phyloP scores from a whole-genome alignment of 306 rosid species.

The Pyrus bretschneideri region DNA sequence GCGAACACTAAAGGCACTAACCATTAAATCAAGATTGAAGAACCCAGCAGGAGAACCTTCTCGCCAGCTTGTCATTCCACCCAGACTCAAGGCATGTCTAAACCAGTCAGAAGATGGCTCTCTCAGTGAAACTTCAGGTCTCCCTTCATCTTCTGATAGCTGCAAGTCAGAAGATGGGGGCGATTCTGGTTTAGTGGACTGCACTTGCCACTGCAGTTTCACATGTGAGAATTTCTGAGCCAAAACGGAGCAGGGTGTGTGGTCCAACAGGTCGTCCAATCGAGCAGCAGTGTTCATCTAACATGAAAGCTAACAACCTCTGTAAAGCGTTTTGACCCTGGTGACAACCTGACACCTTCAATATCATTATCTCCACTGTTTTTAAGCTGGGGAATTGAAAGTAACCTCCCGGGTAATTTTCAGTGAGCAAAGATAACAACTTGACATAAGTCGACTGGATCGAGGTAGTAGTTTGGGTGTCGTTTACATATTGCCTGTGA shows the following conservation, averaged over 20 bases:
- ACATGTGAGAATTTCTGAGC: constrained; percentile 87
- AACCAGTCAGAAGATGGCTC: constrained; percentile 35
- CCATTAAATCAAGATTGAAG: constrained; percentile 49
- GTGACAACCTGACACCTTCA: constrained; percentile 41
- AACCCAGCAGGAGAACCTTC: constrained; percentile 42
- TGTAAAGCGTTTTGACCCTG: constrained; percentile 91
- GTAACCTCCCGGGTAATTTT: constrained; percentile 18
- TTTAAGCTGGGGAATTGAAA: constrained; percentile 41
- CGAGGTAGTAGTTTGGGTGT: constrained; percentile 35
- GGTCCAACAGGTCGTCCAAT: constrained; percentile 79
- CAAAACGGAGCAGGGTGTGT: constrained; percentile 83
- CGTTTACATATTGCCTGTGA: constrained; percentile 25
- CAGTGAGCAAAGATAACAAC: constrained; percentile 33
- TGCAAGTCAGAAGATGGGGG: constrained; percentile 60
- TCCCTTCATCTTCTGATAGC: constrained; percentile 52
- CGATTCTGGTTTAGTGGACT: constrained; percentile 61
- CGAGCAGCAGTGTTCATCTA: constrained; percentile 95
- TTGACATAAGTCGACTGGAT: constrained; percentile 19
- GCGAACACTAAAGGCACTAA: constrained; percentile 45
- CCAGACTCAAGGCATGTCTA: constrained; percentile 43
- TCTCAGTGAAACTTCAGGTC: constrained; percentile 31
- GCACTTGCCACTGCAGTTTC: constrained; percentile 91
- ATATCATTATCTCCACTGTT: constrained; percentile 29
- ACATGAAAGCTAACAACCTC: constrained; percentile 90
- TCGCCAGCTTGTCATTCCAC: constrained; percentile 27